Base-by-base conservation (phyloP, 768 basidiomycete species). In the Tremella mesenterica region DNA sequence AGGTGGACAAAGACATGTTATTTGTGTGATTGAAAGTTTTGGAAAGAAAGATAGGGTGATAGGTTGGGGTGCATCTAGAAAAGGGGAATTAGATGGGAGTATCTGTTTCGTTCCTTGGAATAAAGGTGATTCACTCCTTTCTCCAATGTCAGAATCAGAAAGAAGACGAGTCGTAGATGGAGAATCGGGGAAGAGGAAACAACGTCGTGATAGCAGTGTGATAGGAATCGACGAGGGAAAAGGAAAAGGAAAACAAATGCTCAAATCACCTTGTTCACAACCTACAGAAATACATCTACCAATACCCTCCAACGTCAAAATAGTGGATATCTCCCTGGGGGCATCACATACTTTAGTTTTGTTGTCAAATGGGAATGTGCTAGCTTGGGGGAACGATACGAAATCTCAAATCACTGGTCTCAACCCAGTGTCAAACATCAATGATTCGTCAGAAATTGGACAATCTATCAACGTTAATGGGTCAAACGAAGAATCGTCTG, bases 61-160 rank as follows among this genome's bases (percentile, higher is more conserved):
- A 12, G 91, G 90, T 6, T 96, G 92, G 91, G 92, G 91, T 4
- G 76, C 83, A 1, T 79, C 81, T 13, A 77, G 92, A 28, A 88
- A 92, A 63, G 88, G 89, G 3, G 90, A 96, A 66, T 79, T 97
- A 1, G 86, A 85, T 14, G n/a, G n/a, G n/a, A n/a, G n/a, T n/a
- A n/a, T n/a, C n/a, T n/a, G n/a, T n/a, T n/a, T n/a, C n/a, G n/a
- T n/a, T n/a, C 45, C 28, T 16, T 41, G 28, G 48, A 50, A n/a
- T 16, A 1, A 9, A 12, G 21, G 23, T 4, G 8, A 14, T 28
- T 20, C 34, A 20, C n/a, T 21, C n/a, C 20, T 26, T 26, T n/a
- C n/a, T n/a, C n/a, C n/a, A n/a, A n/a, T n/a, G n/a, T n/a, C n/a
- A n/a, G n/a, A n/a, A n/a, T n/a, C n/a, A n/a, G n/a, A n/a, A n/a